Conservation (phyloP, 75 land plant genomes). For the Picea glauca region DNA sequence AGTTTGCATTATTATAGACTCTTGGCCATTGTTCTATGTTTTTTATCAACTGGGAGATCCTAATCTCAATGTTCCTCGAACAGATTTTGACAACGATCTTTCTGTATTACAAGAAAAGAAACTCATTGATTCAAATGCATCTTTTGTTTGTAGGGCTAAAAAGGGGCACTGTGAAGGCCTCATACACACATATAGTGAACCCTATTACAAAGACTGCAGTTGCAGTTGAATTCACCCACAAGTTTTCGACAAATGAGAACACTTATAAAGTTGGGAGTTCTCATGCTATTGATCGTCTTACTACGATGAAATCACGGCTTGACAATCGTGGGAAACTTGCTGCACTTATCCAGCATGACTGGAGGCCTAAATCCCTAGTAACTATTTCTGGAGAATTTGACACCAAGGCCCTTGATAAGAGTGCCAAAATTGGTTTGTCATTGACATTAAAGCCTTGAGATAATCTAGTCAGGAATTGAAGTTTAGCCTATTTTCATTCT, state of each 20-base stretch:
- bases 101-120: background rate
- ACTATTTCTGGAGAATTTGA: slow-evolving; percentile 85
- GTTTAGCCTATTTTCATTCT: slow-evolving; percentile 8
- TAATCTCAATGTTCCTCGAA: background rate
- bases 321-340: slow-evolving; percentile 87
- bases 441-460: slow-evolving; percentile 88
- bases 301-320: slow-evolving; percentile 70
- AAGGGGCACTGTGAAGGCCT: slow-evolving; percentile 64
- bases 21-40: background rate
- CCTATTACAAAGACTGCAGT: slow-evolving; percentile 61
- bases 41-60: background rate
- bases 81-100: slow-evolving; percentile 54
- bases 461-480: background rate
- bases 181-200: slow-evolving; percentile 60
- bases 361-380: slow-evolving; percentile 73
- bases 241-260: slow-evolving; percentile 79
- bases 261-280: slow-evolving; percentile 81
- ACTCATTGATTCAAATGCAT: background rate
- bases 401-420: slow-evolving; percentile 81
- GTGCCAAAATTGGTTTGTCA: slow-evolving; percentile 80
- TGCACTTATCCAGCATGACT: slow-evolving; percentile 84
- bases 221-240: slow-evolving; percentile 69
- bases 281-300: slow-evolving; percentile 55
- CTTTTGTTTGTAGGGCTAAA: slow-evolving; percentile 44
- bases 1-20: background rate